A percentile compares a stretch with the other conserved stretches of the same genome.
phyloP scores from a whole-genome alignment of 495 filamentous ascomycete genomes.

The Podospora pseudoanserina region DNA sequence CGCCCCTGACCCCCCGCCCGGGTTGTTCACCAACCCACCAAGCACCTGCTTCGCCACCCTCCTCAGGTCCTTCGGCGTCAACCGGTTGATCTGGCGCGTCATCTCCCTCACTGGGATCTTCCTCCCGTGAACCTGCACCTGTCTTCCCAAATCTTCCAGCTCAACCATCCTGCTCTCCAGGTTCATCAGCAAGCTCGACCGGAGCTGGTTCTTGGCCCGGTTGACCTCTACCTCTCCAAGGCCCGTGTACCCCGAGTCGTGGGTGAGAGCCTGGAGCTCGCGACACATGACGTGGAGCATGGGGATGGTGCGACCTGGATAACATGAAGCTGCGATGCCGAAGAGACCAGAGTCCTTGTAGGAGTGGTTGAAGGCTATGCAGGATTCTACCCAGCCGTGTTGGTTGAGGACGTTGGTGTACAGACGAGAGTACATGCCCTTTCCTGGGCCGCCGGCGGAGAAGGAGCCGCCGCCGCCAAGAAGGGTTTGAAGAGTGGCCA shows the following conservation, averaged over 20 bases:
- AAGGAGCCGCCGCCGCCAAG: constrained; percentile 96
- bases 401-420: constrained; percentile 98
- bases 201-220: constrained; percentile 97
- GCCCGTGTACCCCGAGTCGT: constrained; percentile 63
- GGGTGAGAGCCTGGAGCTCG: constrained; percentile 73
- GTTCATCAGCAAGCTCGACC: constrained; percentile 92
- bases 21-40: constrained; percentile 70
- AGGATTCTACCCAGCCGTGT: constrained; percentile 92
- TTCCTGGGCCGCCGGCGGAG: constrained; percentile 94
- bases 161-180: constrained; percentile 96
- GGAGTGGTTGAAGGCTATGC: constrained; percentile 92
- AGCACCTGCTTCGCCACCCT: constrained; percentile 81
- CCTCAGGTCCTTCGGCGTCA: constrained; percentile 78
- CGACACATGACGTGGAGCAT: constrained; percentile 94
- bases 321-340: constrained; percentile 84
- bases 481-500: constrained; percentile 93
- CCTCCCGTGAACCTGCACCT: constrained; percentile 90
- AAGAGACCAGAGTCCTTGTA: constrained; percentile 96
- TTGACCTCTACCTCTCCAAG: constrained; percentile 78
- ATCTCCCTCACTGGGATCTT: constrained; percentile 92
- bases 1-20: constrained; percentile 82
- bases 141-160: constrained; percentile 92
- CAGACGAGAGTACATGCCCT: constrained; percentile 96
- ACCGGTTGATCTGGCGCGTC: constrained; percentile 76
- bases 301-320: constrained; percentile 64